These are phyloP conservation scores for Solanum chmielewskii DNA, from an alignment of 257 asterid species.

Conservation along the genomic window DNA sequence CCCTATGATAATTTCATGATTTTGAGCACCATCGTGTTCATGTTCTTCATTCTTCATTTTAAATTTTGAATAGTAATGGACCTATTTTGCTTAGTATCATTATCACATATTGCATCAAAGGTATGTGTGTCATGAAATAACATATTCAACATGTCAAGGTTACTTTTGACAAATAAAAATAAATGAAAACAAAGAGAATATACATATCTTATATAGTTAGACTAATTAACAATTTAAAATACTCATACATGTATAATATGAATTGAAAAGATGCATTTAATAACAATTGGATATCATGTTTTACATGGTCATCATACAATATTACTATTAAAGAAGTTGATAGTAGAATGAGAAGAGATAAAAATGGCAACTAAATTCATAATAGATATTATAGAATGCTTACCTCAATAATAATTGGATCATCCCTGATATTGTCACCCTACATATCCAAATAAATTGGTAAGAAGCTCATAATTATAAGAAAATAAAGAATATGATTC, in stretches of 20 bases:
- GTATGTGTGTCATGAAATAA: neutral
- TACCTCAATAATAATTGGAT: neutral
- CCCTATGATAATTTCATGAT: neutral
- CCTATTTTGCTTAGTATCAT: neutral
- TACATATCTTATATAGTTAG: neutral
- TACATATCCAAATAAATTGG: neutral
- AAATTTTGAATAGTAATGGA: neutral
- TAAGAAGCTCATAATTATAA: neutral
- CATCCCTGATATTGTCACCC: neutral
- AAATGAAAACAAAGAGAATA: neutral
- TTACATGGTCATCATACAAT: neutral
- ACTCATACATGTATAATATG: neutral
- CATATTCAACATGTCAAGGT: neutral
- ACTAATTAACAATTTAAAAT: neutral
- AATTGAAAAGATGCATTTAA: too few relatives aligned
- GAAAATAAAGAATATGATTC: neutral
- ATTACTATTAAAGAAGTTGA: neutral
- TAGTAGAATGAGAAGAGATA: neutral
- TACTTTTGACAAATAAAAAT: neutral
- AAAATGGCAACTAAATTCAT: neutral
- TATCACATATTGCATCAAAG: neutral
- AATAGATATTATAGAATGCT: neutral
- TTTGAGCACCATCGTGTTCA: neutral
- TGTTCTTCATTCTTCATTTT: neutral
- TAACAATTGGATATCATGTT: too few relatives aligned